Evolutionary conservation across 306 rosid species (phyloP), one percentile per base, ranked within the genome.

Genomic region (Inga oerstediana): DNA sequence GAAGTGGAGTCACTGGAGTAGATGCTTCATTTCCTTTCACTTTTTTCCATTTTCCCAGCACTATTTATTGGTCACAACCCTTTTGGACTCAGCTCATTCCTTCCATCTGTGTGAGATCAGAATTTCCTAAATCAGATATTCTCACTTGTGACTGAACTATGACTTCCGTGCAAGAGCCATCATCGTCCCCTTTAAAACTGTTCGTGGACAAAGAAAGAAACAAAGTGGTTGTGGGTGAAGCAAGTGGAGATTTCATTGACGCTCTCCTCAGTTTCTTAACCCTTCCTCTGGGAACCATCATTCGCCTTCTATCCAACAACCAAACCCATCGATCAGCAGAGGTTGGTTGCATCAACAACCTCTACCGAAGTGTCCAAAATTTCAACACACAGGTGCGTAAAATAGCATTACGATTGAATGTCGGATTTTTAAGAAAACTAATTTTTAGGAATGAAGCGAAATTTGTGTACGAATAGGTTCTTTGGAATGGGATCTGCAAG

Each of bases 291-390:
- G 71, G 80, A n/a, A 41, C 72, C 16, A 59, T 77, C 56, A 2
- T 41, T 43, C 27, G 72, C 0, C 80, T 77, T 24, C 56, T 39
- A 1, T n/a, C 54, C 17, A 17, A 32, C 3, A 32, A 77, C 22
- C 14, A 56, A 24, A 44, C 37, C 0, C 39, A 44, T n/a, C 43
- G 43, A 39, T 39, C 8, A 39, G 43, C 43, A 39, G 71, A 35
- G 2, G 32, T 77, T 41, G 80, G 71, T 0, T n/a, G 80, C 72
- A 61, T 77, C 41, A 77, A 59, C 72, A 77, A 77, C 32, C 56
- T 77, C 13, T 77, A 61, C 58, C 52, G 9, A 15, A 77, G 80
- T 77, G 72, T 77, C 13, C 16, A 24, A 61, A 61, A 43, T 6
- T 1, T 22, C 3, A 13, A 72, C 76, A 70, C 34, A 4, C 34